Base-by-base conservation (phyloP, 139 green algal species). In the Prasinococcaceae sp. region DNA sequence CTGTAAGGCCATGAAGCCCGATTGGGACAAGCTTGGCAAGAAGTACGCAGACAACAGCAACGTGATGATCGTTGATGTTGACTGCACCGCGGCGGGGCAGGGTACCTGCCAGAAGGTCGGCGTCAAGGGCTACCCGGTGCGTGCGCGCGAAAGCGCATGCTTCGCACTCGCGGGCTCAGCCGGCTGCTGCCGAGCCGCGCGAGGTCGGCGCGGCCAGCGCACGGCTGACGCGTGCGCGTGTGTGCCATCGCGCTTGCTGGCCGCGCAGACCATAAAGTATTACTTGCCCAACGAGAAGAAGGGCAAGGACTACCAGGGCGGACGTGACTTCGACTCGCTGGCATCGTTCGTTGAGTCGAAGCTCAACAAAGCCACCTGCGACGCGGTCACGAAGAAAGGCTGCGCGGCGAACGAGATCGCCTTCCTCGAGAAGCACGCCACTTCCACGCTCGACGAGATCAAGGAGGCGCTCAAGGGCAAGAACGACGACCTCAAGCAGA, bases 1-100 rank as follows among this genome's bases (percentile, higher is more conserved):
- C 57, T 65, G 57, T 38, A 65, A 65, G 57, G 52, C 47, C 30
- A 65, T 65, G 57, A 65, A 65, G 30, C 57, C 57, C 16, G 57
- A 49, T 33, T 65, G 57, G 57, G 57, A 65, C 47, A 58, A 58
- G 30, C 57, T 65, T 24, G 48, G 47, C 38, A 9, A 47, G 38
- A 14, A 52, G 2, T 65, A 58, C 28, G 27, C 20, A 5, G 57
- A 52, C 29, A 28, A 28, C 32, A 4, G 32, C 8, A 48, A n/a
- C 35, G 48, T 65, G 10, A 20, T 65, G n/a, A 65, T 65, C 47
- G 57, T 58, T 9, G 57, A 65, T 29, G 57, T 65, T 4, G 57
- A 65, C 49, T 65, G 57, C 57, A 65, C 57, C 17, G 57, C 57
- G 37, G 57, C 41, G 23, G 57, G 57, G 16, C 30, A 57, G 38